Base-by-base conservation (phyloP, 768 basidiomycete genomes). In the Tylopilus sp. region DNA sequence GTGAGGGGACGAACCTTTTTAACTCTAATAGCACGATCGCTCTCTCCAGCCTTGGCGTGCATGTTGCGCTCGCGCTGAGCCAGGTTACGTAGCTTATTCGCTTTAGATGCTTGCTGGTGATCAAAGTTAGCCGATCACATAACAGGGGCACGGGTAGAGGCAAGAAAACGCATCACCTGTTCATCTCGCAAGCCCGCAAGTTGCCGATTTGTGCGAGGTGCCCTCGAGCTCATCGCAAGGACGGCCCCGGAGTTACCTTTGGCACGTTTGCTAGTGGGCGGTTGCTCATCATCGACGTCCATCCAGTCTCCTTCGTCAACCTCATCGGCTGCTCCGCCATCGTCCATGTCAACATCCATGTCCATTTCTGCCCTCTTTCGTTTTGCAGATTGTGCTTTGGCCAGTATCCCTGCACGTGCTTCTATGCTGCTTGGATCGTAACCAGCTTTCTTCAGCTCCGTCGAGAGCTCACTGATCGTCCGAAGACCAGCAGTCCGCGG, bases 11-110 rank as follows among this genome's bases (percentile, higher is more conserved):
- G 12, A 46, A 91, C 91, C 89, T 88, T 91, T 79, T 91, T 91
- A 56, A 77, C 78, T 64, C 74, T 79, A 72, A 92, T 92, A 11
- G 79, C 79, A 57, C 90, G 83, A 73, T 95, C 92, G 52, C 81
- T 77, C 78, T 99, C 95, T 52, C 90, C 91, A 35, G 94, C 95
- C 67, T 87, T 91, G 22, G 92, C 95, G 40, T 84, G 78, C 77
- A 83, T 82, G 68, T 95, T 95, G 53, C 92, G 86, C 48, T 80
- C 80, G 58, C 95, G 79, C 68, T 95, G 93, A 6, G 86, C 86
- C 48, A 95, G 80, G 62, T 91, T 90, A 58, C 91, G 87, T 51
- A 98, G 76, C 63, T 86, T 82, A 68, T 81, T 73, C 17, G 95
- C 91, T 65, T 85, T 86, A 53, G 82, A 75, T 28, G 77, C 82